These are phyloP conservation scores for Cryptococcus sp. DNA, from an alignment of 1,284 basidiomycete genomes.

Conservation along the genomic window DNA sequence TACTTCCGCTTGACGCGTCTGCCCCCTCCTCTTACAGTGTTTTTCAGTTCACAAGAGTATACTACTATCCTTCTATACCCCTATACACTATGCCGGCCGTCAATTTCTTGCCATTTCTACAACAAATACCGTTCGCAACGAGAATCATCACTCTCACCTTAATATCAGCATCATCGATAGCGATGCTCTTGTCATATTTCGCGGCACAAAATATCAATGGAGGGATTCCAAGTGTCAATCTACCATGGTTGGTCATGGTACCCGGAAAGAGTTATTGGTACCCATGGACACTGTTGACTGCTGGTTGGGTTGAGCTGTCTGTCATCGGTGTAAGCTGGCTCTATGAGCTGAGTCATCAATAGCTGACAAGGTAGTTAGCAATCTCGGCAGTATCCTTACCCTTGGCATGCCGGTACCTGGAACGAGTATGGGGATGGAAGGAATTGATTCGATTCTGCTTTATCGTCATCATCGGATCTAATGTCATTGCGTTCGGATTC, in stretches of 20 bases:
- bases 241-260: conserved; percentile 76
- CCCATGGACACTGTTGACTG: conserved; percentile 89
- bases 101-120: conserved; percentile 46
- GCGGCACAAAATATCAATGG: conserved; percentile 5
- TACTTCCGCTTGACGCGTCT: too few species aligned
- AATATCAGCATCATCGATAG: conserved; percentile 60
- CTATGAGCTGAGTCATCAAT: too few species aligned
- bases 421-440: conserved; percentile 83
- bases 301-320: conserved; percentile 78
- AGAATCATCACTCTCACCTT: conserved; percentile 69
- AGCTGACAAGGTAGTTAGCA: conserved; percentile 58
- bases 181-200: conserved; percentile 51
- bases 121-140: conserved; percentile 56
- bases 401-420: conserved; percentile 80
- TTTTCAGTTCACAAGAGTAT: too few species aligned
- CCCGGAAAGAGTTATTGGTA: conserved; percentile 79
- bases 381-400: conserved; percentile 74
- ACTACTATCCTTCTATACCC: too few species aligned
- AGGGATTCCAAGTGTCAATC: conserved; percentile 31
- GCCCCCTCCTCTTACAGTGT: too few species aligned
- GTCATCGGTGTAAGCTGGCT: conserved; percentile 70
- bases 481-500: conserved; percentile 74
- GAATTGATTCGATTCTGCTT: conserved; percentile 84
- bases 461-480: conserved; percentile 72
- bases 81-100: conserved; percentile 39